Base-by-base conservation (phyloP, 257 asterid species). In the Forsythia suspensa region DNA sequence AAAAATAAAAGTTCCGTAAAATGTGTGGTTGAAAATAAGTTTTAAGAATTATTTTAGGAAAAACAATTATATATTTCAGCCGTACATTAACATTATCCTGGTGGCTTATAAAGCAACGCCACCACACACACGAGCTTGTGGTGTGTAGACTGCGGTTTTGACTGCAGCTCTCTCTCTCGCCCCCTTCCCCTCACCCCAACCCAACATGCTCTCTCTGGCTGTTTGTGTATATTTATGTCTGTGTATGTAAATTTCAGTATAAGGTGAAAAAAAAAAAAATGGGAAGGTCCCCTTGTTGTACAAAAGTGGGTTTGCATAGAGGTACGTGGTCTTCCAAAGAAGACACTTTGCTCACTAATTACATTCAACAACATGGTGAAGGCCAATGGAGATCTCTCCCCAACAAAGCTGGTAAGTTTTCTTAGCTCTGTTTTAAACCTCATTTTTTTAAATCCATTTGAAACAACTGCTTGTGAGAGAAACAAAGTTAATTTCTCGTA, bases 341-440 rank as follows among this genome's bases (percentile, higher is more conserved):
- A 84, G 94, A 90, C 61, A 77, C n/a, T 4, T 40, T 85, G 73
- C 87, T 90, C 69, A 80, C 84, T 37, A 72, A 79, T 67, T 88
- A 82, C 76, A 85, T 90, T 40, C 91, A 82, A 21, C 46, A 78
- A 75, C 44, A 89, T 80, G 93, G 93, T 76, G 91, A 86, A 79
- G 92, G 92, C 72, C 89, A 86, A 70, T 90, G 94, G 94, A 79
- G 90, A 82, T 80, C 89, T 77, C 81, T 90, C 66, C 94, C 94
- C 63, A 81, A 77, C 5, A 86, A 82, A 77, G 92, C 92, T 69
- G 94, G 94, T 90, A 82, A 34, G 2, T 21, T 0, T 0, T 55
- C 42, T 0, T 29, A 29, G 34, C 34, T 29, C 34, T 29, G 34
- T 41, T 38, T 3, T n/a, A 16, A 5, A 1, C 29, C 8, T 16